These are phyloP conservation scores for Talaromyces sp. DNA, from an alignment of 2,329 filamentous ascomycete genomes.

Conservation along the genomic window DNA sequence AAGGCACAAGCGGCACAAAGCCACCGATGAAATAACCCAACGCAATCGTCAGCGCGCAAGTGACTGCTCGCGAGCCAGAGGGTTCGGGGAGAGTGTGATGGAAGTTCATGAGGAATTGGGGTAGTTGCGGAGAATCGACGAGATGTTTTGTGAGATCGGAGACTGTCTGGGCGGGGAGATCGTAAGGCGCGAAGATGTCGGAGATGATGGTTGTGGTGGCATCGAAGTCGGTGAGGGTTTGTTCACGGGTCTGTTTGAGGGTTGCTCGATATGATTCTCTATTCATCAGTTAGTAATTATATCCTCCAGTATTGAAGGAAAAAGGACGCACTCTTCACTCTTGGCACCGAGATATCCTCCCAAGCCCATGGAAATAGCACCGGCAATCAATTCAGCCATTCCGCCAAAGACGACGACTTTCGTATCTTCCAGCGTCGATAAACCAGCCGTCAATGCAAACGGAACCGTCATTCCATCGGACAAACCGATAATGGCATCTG, in stretches of 20 bases:
- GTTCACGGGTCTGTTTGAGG: conserved; percentile 35
- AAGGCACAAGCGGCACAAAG: conserved; percentile 53
- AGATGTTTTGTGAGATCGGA: conserved; percentile 38
- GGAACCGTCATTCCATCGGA: conserved; percentile 77
- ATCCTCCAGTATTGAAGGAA: neutral
- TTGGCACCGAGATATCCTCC: conserved; percentile 69
- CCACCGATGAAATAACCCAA: conserved; percentile 45
- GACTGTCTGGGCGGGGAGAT: conserved; percentile 37
- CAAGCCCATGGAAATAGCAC: conserved; percentile 74
- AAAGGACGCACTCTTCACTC: conserved; percentile 39
- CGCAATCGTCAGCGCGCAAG: conserved; percentile 42
- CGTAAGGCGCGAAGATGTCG: conserved; percentile 42
- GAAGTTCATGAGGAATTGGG: conserved; percentile 44
- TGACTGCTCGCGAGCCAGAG: conserved; percentile 38
- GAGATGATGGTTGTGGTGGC: conserved; percentile 34
- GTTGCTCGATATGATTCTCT: conserved; percentile 44
- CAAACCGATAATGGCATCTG: conserved; percentile 71
- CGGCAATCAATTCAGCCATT: conserved; percentile 71
- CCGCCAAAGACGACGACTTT: conserved; percentile 69
- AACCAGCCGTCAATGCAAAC: conserved; percentile 73
- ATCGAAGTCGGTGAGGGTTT: conserved; percentile 34
- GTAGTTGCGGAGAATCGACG: conserved; percentile 37
- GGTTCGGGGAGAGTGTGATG: conserved; percentile 42
- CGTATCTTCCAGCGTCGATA: conserved; percentile 61
- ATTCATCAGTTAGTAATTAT: neutral